Evolutionary conservation across 73 alveolate species (phyloP), one percentile per base, ranked within the genome.

Genomic region (Paramecium tetraurelia): DNA sequence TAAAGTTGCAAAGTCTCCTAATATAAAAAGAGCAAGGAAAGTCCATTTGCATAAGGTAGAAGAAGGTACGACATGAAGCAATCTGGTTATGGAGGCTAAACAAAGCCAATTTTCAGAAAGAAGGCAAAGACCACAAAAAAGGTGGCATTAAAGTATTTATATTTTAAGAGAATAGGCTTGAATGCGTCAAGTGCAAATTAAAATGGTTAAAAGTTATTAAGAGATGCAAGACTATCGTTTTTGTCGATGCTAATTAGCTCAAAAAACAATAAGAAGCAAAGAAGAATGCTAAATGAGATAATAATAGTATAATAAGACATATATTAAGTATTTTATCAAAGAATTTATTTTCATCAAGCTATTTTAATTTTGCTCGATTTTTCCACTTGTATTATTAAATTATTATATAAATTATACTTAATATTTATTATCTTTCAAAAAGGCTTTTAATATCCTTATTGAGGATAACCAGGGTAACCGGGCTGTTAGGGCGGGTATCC

Each of bases 61-160:
- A 96, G 99, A 93, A 95, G 99, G 93, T 97, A 97, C 95, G 99
- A 97, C 96, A 93, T 94, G 92, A 97, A 97, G 96, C 97, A 97
- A 90, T 89, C 92, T 68, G 99, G 99, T 53, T 97, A 92, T 94
- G 99, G 99, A n/a, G 99, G 99, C 9, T 97, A 97, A 92, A 96
- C 98, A 95, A 97, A 97, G 92, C 99, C 99, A 59, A 97, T 97
- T 93, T 97, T 97, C 97, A 97, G 98, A 93, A 97, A 97, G 98
- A 97, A 97, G 95, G 98, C 99, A 41, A 97, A 97, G 98, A 94
- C 98, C 93, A 97, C 99, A 59, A 97, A 97, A 95, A 97, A 97
- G 95, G 97, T 97, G 92, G 97, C 98, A 83, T 97, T 97, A 86
- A 97, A 96, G 98, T 93, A 93, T 40, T 16, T 21, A 29, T 44